These are phyloP conservation scores for Acacia pycnantha DNA, from an alignment of 331 rosid genomes.

Conservation along the genomic window DNA sequence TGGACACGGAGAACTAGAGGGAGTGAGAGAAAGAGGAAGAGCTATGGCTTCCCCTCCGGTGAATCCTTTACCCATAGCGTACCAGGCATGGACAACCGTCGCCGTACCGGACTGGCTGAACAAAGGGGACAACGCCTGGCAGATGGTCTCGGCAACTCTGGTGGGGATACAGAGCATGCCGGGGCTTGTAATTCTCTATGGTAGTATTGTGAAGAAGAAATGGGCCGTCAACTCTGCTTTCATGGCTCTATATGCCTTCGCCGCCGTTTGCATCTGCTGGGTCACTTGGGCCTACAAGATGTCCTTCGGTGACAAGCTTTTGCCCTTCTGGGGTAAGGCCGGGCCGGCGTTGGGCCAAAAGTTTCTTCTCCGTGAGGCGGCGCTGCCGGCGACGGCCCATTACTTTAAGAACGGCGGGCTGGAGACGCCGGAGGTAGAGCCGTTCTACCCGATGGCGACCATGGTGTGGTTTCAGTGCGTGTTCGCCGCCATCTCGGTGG, in stretches of 20 bases:
- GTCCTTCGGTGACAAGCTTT: conserved; percentile 62
- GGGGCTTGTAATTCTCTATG: conserved; percentile 66
- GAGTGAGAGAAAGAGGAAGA: not conserved
- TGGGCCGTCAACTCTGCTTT: conserved; percentile 80
- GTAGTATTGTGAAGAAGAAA: conserved; percentile 69
- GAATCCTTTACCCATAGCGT: conserved; percentile 39
- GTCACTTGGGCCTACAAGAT: conserved; percentile 73
- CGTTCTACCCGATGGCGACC: conserved; percentile 63
- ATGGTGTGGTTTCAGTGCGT: conserved; percentile 78
- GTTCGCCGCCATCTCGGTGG: conserved; percentile 59
- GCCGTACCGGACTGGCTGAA: conserved; percentile 66
- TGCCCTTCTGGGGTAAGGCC: conserved; percentile 70
- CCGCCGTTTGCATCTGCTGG: conserved; percentile 68
- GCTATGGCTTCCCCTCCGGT: conserved; percentile 37
- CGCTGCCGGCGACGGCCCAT: conserved; percentile 37
- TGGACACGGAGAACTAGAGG: not conserved
- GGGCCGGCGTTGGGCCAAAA: conserved; percentile 67
- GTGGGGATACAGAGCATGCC: conserved; percentile 75
- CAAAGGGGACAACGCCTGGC: conserved; percentile 88
- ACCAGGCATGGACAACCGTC: conserved; percentile 30
- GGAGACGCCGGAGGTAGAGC: conserved; percentile 41
- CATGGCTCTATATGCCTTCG: conserved; percentile 84
- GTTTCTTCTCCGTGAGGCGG: conserved; percentile 40
- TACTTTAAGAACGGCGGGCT: not conserved
- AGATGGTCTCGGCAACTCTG: conserved; percentile 63